phyloP scores from a whole-genome alignment of 2,329 filamentous ascomycete species.

The Nothophoma quercina region DNA sequence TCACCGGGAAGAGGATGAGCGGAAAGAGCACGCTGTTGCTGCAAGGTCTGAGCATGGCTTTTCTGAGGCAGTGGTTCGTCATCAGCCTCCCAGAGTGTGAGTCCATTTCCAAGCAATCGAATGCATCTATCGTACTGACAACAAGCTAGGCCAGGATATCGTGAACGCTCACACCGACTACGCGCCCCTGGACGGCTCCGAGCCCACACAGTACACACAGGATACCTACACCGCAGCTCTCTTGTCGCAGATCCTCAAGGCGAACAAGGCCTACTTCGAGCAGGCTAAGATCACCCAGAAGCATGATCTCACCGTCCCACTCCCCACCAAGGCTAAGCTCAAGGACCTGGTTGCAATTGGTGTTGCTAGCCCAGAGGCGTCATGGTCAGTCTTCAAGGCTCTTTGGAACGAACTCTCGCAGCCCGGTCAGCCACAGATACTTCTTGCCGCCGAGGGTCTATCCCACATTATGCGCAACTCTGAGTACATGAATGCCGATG shows the following conservation, averaged over 20 bases:
- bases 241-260: constrained; percentile 73
- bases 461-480: constrained; percentile 81
- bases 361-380: constrained; percentile 75
- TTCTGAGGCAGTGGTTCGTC: constrained; percentile 86
- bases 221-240: constrained; percentile 78
- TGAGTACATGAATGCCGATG: constrained; percentile 75
- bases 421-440: constrained; percentile 66
- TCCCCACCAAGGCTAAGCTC: constrained; percentile 68
- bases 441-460: constrained; percentile 81
- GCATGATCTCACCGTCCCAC: constrained; percentile 66
- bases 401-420: constrained; percentile 80
- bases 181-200: constrained; percentile 66
- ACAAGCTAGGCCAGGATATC: constrained; percentile 76
- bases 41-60: constrained; percentile 82
- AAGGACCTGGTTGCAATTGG: constrained; percentile 72
- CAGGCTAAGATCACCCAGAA: constrained; percentile 59
- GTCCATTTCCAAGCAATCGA: no score
- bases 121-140: no score
- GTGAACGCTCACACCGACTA: constrained; percentile 84
- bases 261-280: constrained; percentile 73
- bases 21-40: constrained; percentile 90
- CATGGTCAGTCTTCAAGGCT: constrained; percentile 81
- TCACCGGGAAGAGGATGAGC: constrained; percentile 75
- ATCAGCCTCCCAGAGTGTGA: constrained; percentile 88
- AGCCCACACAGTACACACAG: constrained; percentile 72